These are phyloP conservation scores for Hypericum androsaemum DNA, from an alignment of 345 rosid genomes.

Conservation along the genomic window DNA sequence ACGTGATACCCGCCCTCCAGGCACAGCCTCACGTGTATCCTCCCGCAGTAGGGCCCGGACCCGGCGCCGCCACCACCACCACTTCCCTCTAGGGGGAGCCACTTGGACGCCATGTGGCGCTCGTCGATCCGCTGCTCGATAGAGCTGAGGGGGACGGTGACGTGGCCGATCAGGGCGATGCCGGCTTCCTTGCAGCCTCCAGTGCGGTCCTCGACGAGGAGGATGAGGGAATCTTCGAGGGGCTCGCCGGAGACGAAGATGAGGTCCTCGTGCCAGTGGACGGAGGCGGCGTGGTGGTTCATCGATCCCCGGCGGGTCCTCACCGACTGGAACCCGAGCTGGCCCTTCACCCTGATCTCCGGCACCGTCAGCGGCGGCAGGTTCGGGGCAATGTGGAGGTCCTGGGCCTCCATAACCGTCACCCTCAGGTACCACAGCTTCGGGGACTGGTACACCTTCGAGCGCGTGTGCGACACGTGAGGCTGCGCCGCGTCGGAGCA, in stretches of 20 bases:
- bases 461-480: conserved; percentile 69
- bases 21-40: conserved; percentile 63
- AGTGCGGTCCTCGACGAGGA: conserved; percentile 74
- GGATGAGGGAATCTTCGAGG: conserved; percentile 58
- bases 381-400: conserved; percentile 59
- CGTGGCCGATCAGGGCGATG: conserved; percentile 39
- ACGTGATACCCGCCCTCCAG: conserved; percentile 98
- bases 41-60: conserved; percentile 44
- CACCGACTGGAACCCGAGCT: conserved; percentile 72
- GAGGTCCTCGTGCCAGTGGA: conserved; percentile 88
- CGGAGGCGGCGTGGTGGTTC: conserved; percentile 55
- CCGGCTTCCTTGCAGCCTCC: conserved; percentile 38
- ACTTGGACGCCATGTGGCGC: conserved; percentile 57
- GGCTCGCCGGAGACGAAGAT: conserved; percentile 90
- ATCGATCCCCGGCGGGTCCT: conserved; percentile 69
- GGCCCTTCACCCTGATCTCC: conserved; percentile 70
- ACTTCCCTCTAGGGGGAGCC: conserved; percentile 50
- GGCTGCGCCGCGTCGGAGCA: conserved; percentile 82
- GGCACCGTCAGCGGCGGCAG: conserved; percentile 82
- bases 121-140: conserved; percentile 79
- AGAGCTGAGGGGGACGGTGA: conserved; percentile 52
- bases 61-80: conserved; percentile 19
- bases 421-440: conserved; percentile 89
- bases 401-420: conserved; percentile 83
- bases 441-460: conserved; percentile 92